Conservation (phyloP, 2,329 filamentous ascomycete genomes). For the Chrysosporium keratinophilum region DNA sequence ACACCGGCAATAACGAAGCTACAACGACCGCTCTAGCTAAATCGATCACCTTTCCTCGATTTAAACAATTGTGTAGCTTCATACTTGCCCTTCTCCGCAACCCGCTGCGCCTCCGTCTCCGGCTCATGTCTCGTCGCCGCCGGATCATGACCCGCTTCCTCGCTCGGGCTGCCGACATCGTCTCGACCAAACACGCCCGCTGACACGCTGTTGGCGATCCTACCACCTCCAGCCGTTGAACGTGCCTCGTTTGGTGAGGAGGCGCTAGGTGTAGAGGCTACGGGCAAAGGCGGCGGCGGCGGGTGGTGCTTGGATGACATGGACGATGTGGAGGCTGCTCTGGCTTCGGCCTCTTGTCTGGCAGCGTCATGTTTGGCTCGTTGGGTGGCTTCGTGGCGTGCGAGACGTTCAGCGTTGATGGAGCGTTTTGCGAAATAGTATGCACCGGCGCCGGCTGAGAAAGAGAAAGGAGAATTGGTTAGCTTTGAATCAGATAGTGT, state of each 20-base stretch:
- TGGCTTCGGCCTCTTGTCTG: slow-evolving; percentile 12
- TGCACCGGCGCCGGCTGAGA: slow-evolving; percentile 69
- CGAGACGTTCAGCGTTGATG: slow-evolving; percentile 80
- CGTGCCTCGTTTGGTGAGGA: neutral
- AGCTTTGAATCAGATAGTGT: neutral
- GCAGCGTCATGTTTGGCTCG: slow-evolving; percentile 23
- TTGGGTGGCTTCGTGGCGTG: slow-evolving; percentile 53
- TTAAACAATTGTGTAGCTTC: slow-evolving; percentile 67
- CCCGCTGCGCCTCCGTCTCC: slow-evolving; percentile 54
- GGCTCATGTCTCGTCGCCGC: slow-evolving; percentile 75
- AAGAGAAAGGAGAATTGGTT: slow-evolving; percentile 14
- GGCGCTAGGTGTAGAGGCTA: neutral
- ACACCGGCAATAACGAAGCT: neutral
- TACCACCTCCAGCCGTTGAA: neutral
- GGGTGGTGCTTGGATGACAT: neutral
- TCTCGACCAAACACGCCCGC: slow-evolving; percentile 19
- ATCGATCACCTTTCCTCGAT: slow-evolving; percentile 76
- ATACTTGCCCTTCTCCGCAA: slow-evolving; percentile 78
- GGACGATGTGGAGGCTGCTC: neutral
- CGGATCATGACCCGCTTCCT: slow-evolving; percentile 66
- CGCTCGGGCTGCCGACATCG: slow-evolving; percentile 56
- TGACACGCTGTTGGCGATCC: slow-evolving; percentile 1
- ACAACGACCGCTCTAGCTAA: slow-evolving; percentile 49
- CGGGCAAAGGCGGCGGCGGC: neutral
- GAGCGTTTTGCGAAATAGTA: slow-evolving; percentile 93